phyloP scores from a whole-genome alignment of 2,329 filamentous ascomycete genomes.

The Venturia effusa region DNA sequence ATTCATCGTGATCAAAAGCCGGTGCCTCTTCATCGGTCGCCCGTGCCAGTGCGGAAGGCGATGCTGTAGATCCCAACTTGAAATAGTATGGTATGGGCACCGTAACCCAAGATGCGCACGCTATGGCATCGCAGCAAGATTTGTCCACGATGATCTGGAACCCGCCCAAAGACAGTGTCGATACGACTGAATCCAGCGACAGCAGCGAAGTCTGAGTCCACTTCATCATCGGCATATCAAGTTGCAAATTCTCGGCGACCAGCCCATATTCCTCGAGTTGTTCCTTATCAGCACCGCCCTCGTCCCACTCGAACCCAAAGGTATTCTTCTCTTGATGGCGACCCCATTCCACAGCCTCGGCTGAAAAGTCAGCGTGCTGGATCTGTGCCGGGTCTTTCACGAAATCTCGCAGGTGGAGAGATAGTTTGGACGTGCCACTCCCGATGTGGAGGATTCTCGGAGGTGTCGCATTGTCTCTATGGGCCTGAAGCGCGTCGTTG shows the following conservation, averaged over 20 bases:
- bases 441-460: conserved; percentile 23
- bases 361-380: conserved; percentile 29
- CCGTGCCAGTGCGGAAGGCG: conserved; percentile 11
- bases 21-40: background rate
- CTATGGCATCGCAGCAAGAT: conserved; percentile 27
- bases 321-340: conserved; percentile 21
- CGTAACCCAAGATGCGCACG: conserved; percentile 24
- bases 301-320: conserved; percentile 10
- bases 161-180: conserved; percentile 16
- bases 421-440: conserved; percentile 28
- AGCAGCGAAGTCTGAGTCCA: conserved; percentile 26
- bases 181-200: conserved; percentile 22
- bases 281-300: background rate
- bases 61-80: background rate
- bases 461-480: background rate
- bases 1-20: background rate
- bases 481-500: background rate
- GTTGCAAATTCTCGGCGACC: background rate
- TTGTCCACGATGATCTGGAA: conserved; percentile 28
- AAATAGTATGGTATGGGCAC: conserved; percentile 21
- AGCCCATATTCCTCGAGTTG: background rate
- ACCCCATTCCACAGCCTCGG: conserved; percentile 24
- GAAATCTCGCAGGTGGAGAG: conserved; percentile 24
- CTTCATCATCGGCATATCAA: conserved; percentile 17
- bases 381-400: conserved; percentile 22